phyloP scores from a whole-genome alignment of 2,329 filamentous ascomycete species.

The Microsporum canis region DNA sequence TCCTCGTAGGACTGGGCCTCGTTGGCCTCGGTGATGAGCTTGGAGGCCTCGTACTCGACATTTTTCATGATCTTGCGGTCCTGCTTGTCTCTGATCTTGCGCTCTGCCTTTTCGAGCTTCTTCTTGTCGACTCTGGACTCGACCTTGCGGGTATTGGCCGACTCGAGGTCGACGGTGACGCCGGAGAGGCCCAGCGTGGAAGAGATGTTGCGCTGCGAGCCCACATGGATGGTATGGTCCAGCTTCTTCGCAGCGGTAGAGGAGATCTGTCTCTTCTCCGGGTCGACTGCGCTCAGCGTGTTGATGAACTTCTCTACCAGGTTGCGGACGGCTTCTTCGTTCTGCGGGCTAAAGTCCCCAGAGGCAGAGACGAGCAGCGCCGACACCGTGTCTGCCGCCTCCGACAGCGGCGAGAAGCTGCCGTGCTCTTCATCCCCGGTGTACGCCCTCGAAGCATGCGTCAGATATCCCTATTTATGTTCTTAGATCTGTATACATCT shows the following conservation, averaged over 20 bases:
- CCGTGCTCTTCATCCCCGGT: slow-evolving; percentile 58
- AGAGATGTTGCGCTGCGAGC: slow-evolving; percentile 87
- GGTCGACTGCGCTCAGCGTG: slow-evolving; percentile 59
- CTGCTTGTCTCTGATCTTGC: slow-evolving; percentile 95
- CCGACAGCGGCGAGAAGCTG: slow-evolving; percentile 63
- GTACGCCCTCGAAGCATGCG: slow-evolving; percentile 80
- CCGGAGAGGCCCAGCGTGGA: slow-evolving; percentile 82
- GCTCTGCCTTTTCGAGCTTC: slow-evolving; percentile 97
- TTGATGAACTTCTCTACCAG: slow-evolving; percentile 85
- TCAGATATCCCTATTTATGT: slow-evolving; percentile 59
- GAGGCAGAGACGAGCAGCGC: slow-evolving; percentile 88
- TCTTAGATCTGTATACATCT: not conserved
- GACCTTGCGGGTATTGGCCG: slow-evolving; percentile 82
- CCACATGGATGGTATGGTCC: slow-evolving; percentile 90
- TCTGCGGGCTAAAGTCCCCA: slow-evolving; percentile 59
- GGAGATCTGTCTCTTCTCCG: slow-evolving; percentile 57
- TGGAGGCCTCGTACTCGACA: slow-evolving; percentile 93
- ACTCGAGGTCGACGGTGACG: slow-evolving; percentile 80
- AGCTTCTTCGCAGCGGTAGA: slow-evolving; percentile 64
- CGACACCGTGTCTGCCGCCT: slow-evolving; percentile 75
- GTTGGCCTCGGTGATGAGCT: slow-evolving; percentile 70
- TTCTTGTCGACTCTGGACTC: slow-evolving; percentile 96
- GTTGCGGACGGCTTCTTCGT: slow-evolving; percentile 66
- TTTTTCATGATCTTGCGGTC: slow-evolving; percentile 98
- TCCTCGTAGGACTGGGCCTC: slow-evolving; percentile 90